Conservation (phyloP, 495 filamentous ascomycete genomes). For the Aspergillus hancockii region DNA sequence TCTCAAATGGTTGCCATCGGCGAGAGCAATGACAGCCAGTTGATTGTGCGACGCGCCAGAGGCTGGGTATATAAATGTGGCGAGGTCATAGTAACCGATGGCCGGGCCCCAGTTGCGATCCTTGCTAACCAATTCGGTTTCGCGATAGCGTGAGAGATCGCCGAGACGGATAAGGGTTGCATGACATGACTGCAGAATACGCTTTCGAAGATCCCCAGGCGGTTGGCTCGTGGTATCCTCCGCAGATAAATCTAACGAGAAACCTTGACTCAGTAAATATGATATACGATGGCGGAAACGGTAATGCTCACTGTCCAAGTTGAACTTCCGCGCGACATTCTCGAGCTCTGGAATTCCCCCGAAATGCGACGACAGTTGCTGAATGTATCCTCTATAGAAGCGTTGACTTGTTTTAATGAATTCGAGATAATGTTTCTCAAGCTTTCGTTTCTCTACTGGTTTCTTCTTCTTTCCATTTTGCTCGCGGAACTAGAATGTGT, state of each 20-base stretch:
- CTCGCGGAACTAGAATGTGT: constrained; percentile 48
- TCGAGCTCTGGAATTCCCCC: constrained; percentile 71
- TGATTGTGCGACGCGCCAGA: constrained; percentile 87
- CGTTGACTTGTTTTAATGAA: constrained; percentile 85
- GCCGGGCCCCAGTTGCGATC: constrained; percentile 78
- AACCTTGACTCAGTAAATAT: constrained; percentile 32
- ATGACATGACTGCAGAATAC: constrained; percentile 75
- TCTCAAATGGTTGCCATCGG: constrained; percentile 73
- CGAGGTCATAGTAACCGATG: constrained; percentile 81
- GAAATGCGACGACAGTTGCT: constrained; percentile 72
- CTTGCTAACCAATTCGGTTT: constrained; percentile 63
- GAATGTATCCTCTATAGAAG: constrained; percentile 85
- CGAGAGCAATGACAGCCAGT: constrained; percentile 77
- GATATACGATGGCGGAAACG: constrained; percentile 7
- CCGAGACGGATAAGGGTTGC: constrained; percentile 82
- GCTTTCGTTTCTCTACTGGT: constrained; percentile 74
- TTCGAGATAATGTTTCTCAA: constrained; percentile 73
- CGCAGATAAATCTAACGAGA: constrained; percentile 39
- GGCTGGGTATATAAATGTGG: constrained; percentile 72
- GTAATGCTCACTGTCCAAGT: constrained; percentile 53
- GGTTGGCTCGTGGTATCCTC: constrained; percentile 38
- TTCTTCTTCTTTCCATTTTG: constrained; percentile 62
- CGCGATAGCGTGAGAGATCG: constrained; percentile 89
- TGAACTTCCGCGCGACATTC: constrained; percentile 67
- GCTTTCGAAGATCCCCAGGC: constrained; percentile 49